Conservation (phyloP, 2,329 filamentous ascomycete species). For the Aurifilum marmelostoma region DNA sequence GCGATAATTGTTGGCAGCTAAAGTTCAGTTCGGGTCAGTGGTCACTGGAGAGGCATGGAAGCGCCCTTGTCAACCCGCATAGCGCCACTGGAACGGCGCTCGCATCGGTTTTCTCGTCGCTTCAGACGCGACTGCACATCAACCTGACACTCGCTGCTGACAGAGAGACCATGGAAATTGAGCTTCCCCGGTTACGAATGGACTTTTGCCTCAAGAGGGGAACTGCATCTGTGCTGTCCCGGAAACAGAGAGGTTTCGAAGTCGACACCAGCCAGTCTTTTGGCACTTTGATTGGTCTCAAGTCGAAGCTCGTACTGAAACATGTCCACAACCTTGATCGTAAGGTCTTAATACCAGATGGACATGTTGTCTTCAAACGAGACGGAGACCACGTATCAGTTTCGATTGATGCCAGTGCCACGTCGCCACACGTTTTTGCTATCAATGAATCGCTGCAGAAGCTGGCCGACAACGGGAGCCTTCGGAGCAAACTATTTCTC, state of each 20-base stretch:
- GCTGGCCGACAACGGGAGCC: slow-evolving; percentile 52
- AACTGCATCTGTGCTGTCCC: slow-evolving; percentile 43
- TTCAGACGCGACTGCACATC: slow-evolving; percentile 43
- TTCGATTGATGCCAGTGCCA: slow-evolving; percentile 34
- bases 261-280: slow-evolving; percentile 52
- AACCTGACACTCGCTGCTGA: slow-evolving; percentile 38
- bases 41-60: slow-evolving; percentile 32
- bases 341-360: slow-evolving; percentile 45
- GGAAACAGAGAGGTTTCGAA: slow-evolving; percentile 53
- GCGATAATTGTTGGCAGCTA: slow-evolving; percentile 7
- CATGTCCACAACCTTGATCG: slow-evolving; percentile 34
- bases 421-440: slow-evolving; percentile 46
- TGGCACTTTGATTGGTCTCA: slow-evolving; percentile 52
- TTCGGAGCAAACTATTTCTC: slow-evolving; percentile 56
- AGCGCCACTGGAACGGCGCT: slow-evolving; percentile 42
- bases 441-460: slow-evolving; percentile 55
- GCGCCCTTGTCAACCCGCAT: slow-evolving; percentile 38
- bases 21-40: slow-evolving; percentile 25
- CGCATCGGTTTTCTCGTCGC: slow-evolving; percentile 37
- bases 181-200: slow-evolving; percentile 52
- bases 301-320: slow-evolving; percentile 52
- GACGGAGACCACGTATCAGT: slow-evolving; percentile 41
- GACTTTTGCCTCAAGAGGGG: slow-evolving; percentile 46
- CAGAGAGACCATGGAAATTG: slow-evolving; percentile 39
- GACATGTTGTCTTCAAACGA: slow-evolving; percentile 31